Evolutionary conservation across 2,329 filamentous ascomycete genomes (phyloP).

Genomic region (Thelonectria discophora): DNA sequence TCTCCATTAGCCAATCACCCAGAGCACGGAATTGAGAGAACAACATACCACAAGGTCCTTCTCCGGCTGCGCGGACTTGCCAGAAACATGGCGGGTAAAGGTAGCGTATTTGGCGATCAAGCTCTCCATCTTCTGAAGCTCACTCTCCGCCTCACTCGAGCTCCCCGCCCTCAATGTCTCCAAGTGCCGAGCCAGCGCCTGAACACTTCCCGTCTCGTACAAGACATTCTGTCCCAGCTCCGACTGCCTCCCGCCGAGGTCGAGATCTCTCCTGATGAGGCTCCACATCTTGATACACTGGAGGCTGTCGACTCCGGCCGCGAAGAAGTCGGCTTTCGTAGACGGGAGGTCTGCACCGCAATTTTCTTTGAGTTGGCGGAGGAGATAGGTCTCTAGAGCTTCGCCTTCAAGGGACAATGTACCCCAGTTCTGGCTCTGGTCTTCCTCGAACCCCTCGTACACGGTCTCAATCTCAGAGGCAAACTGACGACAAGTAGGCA

Average conservation of each 20-base stretch:
- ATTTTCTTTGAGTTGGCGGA: constrained; percentile 45
- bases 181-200: constrained; percentile 33
- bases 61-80: constrained; percentile 34
- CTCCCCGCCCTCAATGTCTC: constrained; percentile 34
- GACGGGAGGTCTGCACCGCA: constrained; percentile 18
- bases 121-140: constrained; percentile 45
- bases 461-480: constrained; percentile 53
- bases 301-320: constrained; percentile 65
- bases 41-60: constrained; percentile 45
- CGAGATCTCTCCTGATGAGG: constrained; percentile 59
- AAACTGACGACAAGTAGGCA: constrained; percentile 57
- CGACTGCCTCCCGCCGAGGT: constrained; percentile 52
- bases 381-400: constrained; percentile 47
- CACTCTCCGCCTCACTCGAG: constrained; percentile 26
- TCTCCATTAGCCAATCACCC: background rate
- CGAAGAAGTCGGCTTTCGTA: constrained; percentile 61
- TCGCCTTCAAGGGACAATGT: background rate
- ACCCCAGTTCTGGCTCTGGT: constrained; percentile 9
- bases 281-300: constrained; percentile 65
- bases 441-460: constrained; percentile 42
- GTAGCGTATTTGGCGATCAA: constrained; percentile 51
- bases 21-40: accelerated
- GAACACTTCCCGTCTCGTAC: constrained; percentile 58
- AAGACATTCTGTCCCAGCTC: constrained; percentile 64
- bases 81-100: constrained; percentile 40